Percentiles rank a stretch among this genome's conserved stretches.
Evolutionary conservation across 148 eudicot species (phyloP).

Genomic region (Drosera capensis): DNA sequence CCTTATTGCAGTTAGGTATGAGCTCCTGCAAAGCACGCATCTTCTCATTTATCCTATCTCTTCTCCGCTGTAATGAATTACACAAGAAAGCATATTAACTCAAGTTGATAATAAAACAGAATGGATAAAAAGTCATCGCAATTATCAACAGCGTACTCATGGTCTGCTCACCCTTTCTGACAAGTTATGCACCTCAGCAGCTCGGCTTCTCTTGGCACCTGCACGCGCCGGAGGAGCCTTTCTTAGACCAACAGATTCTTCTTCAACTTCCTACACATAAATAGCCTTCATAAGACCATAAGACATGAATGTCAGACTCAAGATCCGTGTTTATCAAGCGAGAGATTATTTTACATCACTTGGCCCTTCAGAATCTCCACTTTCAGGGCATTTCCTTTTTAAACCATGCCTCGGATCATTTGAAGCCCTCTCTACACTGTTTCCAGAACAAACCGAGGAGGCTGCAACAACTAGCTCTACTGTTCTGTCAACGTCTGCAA

Average conservation of each 20-base stretch:
- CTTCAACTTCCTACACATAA: conserved; percentile 59
- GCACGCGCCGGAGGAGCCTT: conserved; percentile 35
- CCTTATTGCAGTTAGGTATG: conserved; percentile 97
- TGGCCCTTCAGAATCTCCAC: conserved; percentile 53
- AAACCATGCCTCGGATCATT: conserved; percentile 28
- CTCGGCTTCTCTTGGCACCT: conserved; percentile 84
- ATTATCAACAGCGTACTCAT: not conserved
- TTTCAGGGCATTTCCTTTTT: conserved; percentile 48
- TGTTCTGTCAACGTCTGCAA: conserved; percentile 18
- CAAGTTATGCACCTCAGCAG: conserved; percentile 93
- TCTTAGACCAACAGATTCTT: conserved; percentile 51
- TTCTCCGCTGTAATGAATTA: conserved; percentile 53
- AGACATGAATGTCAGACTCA: not conserved
- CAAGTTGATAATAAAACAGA: not conserved
- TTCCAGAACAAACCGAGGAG: conserved; percentile 77
- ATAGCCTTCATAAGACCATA: not conserved
- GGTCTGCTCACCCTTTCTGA: conserved; percentile 64
- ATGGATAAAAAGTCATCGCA: not conserved
- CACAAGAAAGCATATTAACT: not conserved
- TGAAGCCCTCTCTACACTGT: conserved; percentile 51
- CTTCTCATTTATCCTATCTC: conserved; percentile 94
- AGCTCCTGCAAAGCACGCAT: conserved; percentile 98
- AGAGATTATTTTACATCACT: conserved; percentile 43
- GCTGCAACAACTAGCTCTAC: conserved; percentile 37
- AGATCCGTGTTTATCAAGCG: not conserved